Evolutionary conservation across 2,329 filamentous ascomycete species (phyloP).

Genomic region (Colletotrichum magnum): DNA sequence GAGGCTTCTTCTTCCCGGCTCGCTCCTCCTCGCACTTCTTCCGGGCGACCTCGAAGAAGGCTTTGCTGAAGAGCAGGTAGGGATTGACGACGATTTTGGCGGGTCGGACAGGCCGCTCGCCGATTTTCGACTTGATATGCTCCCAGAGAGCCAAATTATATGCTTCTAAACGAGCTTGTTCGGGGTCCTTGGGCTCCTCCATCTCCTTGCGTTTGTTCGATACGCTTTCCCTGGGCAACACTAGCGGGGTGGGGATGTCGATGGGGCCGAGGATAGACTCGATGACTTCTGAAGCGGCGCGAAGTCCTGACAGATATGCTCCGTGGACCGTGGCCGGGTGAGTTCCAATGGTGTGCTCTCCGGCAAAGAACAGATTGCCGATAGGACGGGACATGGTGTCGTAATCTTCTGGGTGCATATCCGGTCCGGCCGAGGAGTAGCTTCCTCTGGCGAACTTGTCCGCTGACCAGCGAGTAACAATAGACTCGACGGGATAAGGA

Average conservation of each 20-base stretch:
- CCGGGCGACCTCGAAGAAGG: slow-evolving; percentile 75
- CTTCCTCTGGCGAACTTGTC: slow-evolving; percentile 94
- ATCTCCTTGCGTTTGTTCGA: slow-evolving; percentile 69
- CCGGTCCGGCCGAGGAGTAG: slow-evolving; percentile 92
- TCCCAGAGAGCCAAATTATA: slow-evolving; percentile 70
- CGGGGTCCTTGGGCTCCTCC: slow-evolving; percentile 61
- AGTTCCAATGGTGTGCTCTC: slow-evolving; percentile 95
- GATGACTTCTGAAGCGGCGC: slow-evolving; percentile 89
- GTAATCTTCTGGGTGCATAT: slow-evolving; percentile 89
- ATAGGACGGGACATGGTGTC: slow-evolving; percentile 88
- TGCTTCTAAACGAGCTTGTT: slow-evolving; percentile 67
- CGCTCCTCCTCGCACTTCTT: slow-evolving; percentile 74
- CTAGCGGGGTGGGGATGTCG: slow-evolving; percentile 79
- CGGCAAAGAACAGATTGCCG: slow-evolving; percentile 93
- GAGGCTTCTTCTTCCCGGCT: slow-evolving; percentile 73
- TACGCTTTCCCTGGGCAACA: slow-evolving; percentile 73
- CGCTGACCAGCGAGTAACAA: slow-evolving; percentile 92
- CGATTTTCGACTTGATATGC: slow-evolving; percentile 71
- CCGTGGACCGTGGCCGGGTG: slow-evolving; percentile 98
- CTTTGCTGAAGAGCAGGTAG: slow-evolving; percentile 91
- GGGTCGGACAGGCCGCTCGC: slow-evolving; percentile 81
- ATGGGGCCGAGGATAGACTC: slow-evolving; percentile 87
- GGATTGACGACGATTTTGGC: slow-evolving; percentile 83
- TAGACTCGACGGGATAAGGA: slow-evolving; percentile 84
- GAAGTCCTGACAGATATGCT: slow-evolving; percentile 92